These are phyloP conservation scores for Gamarada debralockiae DNA, from an alignment of 495 filamentous ascomycete genomes.

Conservation along the genomic window DNA sequence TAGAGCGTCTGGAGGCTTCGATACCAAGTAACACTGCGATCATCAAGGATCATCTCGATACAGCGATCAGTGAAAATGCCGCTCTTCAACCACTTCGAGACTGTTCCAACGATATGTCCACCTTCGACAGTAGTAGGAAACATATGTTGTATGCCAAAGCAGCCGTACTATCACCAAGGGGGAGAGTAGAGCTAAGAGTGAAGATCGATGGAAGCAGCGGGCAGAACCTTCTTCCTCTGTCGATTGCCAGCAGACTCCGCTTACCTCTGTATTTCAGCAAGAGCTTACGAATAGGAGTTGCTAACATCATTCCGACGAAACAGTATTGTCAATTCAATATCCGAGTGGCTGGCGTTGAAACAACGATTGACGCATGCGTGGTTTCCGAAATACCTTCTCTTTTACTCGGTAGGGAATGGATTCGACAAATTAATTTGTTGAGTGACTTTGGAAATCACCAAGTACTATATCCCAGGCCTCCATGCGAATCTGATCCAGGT, in stretches of 20 bases:
- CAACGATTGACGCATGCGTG: slow-evolving; percentile 10
- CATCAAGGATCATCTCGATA: too few relatives aligned
- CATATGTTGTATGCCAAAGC: background rate
- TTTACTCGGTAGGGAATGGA: slow-evolving; percentile 14
- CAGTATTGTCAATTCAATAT: slow-evolving; percentile 17
- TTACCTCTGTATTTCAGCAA: slow-evolving; percentile 14
- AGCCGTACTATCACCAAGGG: background rate
- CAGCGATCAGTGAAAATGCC: too few relatives aligned
- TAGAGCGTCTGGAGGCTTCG: too few relatives aligned
- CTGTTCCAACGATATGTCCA: too few relatives aligned
- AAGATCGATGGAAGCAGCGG: slow-evolving; percentile 5
- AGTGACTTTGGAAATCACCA: slow-evolving; percentile 17
- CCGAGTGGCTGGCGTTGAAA: slow-evolving; percentile 10
- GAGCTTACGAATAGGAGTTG: slow-evolving; percentile 8
- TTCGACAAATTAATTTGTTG: slow-evolving; percentile 13
- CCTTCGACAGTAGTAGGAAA: background rate
- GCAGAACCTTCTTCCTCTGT: slow-evolving; percentile 15
- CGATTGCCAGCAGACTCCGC: slow-evolving; percentile 8
- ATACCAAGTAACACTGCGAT: too few relatives aligned
- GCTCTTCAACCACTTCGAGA: too few relatives aligned
- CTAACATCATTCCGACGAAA: slow-evolving; percentile 6
- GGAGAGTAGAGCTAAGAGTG: background rate
- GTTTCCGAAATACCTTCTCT: slow-evolving; percentile 16
- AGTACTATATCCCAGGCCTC: slow-evolving; percentile 12
- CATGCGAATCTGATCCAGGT: slow-evolving; percentile 18